Evolutionary conservation across 768 basidiomycete species (phyloP), one percentile per base, ranked within the genome.

Genomic region (Rubroboletus pulcherrimus): DNA sequence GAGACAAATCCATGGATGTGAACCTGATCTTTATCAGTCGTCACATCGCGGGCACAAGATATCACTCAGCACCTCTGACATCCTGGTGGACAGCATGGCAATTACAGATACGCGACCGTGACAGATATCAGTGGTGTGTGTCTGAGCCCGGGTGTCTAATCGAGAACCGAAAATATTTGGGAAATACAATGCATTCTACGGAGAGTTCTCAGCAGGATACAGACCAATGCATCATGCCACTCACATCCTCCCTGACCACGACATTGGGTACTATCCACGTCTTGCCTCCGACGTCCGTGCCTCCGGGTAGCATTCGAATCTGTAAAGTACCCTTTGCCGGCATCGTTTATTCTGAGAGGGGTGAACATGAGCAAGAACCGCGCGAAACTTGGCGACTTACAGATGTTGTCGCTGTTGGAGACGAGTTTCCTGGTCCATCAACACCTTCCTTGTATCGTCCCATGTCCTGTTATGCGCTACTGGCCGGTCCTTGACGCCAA

Each of bases 241-340:
- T 62, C 66, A 95, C 95, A 61, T 96, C 92, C 75, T 93, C 91
- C 30, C 86, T 84, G 59, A 98, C 93, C 63, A 98, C 77, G 21
- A 90, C 88, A 21, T 81, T 84, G 1, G 94, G 95, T 11, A 93
- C 94, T 50, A 93, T 82, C 93, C 93, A 98, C 9, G 89, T 87
- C 75, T 98, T 98, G 15, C 96, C 96, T 15, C 93, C 21, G 21
- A 21, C 21, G 21, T 21, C 21, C 94, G 63, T 93, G 83, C 41
- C 79, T 79, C 49, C 87, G 77, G 2, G 91, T 88, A 67, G 86
- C 84, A 63, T 91, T 89, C 39, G 86, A 77, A 68, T 98, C 96
- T 50, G 89, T 80, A 65, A 92, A 98, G 73, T 98, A 96, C 0
- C 93, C 93, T 65, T 86, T 89, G 12, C 83, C 80, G 0, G 78